phyloP scores from a whole-genome alignment of 1,284 basidiomycete genomes.

The Fomitopsis schrenkii region DNA sequence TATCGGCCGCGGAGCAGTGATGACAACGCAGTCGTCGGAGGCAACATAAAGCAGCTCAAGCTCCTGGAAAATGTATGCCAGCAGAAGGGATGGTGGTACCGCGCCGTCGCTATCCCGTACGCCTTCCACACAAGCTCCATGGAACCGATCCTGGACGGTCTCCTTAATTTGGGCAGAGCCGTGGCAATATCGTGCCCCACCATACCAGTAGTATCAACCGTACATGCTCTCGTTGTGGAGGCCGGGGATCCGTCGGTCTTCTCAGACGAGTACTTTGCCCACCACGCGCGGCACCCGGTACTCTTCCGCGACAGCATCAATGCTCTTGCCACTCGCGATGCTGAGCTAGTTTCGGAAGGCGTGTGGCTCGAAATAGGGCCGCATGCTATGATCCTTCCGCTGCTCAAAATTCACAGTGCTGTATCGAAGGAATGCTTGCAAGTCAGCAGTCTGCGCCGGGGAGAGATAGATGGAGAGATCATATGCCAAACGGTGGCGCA shows the following conservation, averaged over 20 bases:
- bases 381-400: conserved; percentile 51
- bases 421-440: neutral
- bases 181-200: conserved; percentile 40
- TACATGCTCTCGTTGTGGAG: conserved; percentile 47
- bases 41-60: conserved; percentile 40
- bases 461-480: neutral
- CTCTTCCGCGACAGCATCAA: conserved; percentile 48
- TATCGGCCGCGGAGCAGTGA: conserved; percentile 26
- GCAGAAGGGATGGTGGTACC: conserved; percentile 33
- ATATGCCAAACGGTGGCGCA: neutral
- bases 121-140: conserved; percentile 64
- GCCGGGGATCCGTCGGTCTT: conserved; percentile 49
- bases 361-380: conserved; percentile 67
- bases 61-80: conserved; percentile 40
- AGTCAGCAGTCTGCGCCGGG: neutral
- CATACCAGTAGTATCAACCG: conserved; percentile 57
- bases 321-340: conserved; percentile 28
- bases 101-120: conserved; percentile 49
- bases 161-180: conserved; percentile 35
- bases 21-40: conserved; percentile 53
- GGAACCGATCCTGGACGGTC: conserved; percentile 47
- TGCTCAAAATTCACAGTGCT: conserved; percentile 32
- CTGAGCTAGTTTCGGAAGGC: conserved; percentile 28
- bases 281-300: conserved; percentile 59
- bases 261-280: conserved; percentile 48